Evolutionary conservation across 371 early-diverging fungal genomes (phyloP), one percentile per base, ranked within the genome.

Genomic region (Zychaea mexicana): DNA sequence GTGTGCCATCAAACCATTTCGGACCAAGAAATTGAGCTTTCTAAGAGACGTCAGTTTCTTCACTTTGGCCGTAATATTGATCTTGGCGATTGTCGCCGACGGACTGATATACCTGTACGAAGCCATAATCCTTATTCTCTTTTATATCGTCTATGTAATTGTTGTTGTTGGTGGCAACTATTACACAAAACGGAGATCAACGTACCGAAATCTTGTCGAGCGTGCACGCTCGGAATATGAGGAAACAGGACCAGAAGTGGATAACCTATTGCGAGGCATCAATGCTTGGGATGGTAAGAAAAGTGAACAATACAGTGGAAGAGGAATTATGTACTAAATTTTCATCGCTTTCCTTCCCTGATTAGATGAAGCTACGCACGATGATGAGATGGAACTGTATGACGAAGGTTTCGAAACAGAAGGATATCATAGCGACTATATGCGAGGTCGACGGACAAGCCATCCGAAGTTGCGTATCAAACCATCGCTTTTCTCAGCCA

Each of bases 31-130:
- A 22, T 72, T 80, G 3, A 83, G 92, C 13, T 91, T 92, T 60
- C 60, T 90, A 9, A 77, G 94, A 36, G 94, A 94, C 71, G 78
- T 90, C 4, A 72, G 74, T 1, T 92, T 93, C 57, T 92, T 93
- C 57, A 80, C 81, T 3, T 72, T 86, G 47, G 85, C 92, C 19
- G 79, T 89, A n/a, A 26, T 88, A 12, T 70, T 88, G 27, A 72
- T 82, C 0, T 69, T 88, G 47, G 70, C 69, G 15, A 88, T 90
- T 52, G 78, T 89, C 2, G 71, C 81, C 3, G 88, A 90, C 57
- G 81, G 84, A 3, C 60, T 80, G 56, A 90, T 91, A 19, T 78
- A 86, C 0, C 69, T 89, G 19, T 76, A 82, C 45, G 91, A 91
- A 59, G 77, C 85, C 13, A 67, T 88, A 17, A 45, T 78, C 2